Evolutionary conservation across 169 alveolate genomes (phyloP), one percentile per base, ranked within the genome.

Genomic region (Eimeria zaria): DNA sequence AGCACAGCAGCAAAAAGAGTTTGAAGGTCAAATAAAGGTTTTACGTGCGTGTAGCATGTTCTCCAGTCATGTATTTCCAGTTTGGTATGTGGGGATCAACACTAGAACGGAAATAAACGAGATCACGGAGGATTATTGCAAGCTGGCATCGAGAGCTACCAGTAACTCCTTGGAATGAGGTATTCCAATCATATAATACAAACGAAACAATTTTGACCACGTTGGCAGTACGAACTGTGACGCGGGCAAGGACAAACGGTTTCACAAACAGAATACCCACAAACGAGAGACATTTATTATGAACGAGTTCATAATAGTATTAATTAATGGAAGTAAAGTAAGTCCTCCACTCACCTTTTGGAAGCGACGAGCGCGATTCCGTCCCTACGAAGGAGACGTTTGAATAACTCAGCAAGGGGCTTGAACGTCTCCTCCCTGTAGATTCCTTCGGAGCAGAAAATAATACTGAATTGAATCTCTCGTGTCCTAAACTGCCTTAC

Each of bases 361-460:
- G 92, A 85, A 8, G 92, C 92, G 39, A 85, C 92, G 22, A 85
- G 92, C 5, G 92, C 92, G 48, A 85, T 33, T 22, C 92, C 92
- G 62, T 85, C 58, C 53, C 44, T 46, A 39, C 18, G 58, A 41
- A 85, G 78, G 44, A 60, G 58, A 4, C 78, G 48, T 30, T n/a
- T 39, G 41, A 85, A 60, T 36, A 60, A 1, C 6, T 58, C 46
- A 0, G 92, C 92, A n/a, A 85, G 92, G 46, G 92, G 92, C 58
- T 55, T 80, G 58, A 85, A 85, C 9, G 92, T 30, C 27, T 85
- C 80, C 48, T 85, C 80, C 60, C 92, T 85, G 92, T 85, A 85
- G 27, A 58, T 60, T 85, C 92, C 92, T 53, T 85, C 92, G 74
- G 92, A 55, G 60, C 81, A 85, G 44, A 85, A 46, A 58, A 85